Evolutionary conservation across 306 rosid genomes (phyloP).

Genomic region (Malus orientalis): DNA sequence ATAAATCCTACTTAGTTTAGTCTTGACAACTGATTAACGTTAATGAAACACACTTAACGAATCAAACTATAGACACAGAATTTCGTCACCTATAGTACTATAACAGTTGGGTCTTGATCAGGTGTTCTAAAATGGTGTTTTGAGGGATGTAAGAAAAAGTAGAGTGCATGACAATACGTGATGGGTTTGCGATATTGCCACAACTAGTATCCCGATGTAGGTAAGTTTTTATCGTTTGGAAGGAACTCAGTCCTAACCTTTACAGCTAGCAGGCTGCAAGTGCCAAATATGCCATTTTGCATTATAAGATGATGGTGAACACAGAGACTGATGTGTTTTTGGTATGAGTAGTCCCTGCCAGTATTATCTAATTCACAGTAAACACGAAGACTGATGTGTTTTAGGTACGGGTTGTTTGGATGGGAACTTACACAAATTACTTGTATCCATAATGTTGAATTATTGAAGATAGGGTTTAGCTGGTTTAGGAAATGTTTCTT

Average conservation of each 20-base stretch:
- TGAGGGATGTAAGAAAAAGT: background rate
- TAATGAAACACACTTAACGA: too few relatives aligned
- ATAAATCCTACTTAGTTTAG: background rate
- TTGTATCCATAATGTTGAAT: background rate
- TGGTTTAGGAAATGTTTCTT: background rate
- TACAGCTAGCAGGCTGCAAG: background rate
- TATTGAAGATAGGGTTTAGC: background rate
- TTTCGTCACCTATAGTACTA: background rate
- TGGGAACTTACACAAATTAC: background rate
- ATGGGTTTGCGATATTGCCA: too few relatives aligned
- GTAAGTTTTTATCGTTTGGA: background rate
- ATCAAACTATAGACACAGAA: background rate
- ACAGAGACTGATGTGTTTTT: background rate
- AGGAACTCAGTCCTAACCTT: background rate
- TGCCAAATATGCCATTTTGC: background rate
- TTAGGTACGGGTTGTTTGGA: background rate
- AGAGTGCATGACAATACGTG: too few relatives aligned
- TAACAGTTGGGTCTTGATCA: background rate
- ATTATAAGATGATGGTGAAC: background rate
- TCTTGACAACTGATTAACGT: background rate
- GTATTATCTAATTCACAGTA: background rate
- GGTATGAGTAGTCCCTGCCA: background rate
- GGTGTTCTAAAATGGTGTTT: background rate
- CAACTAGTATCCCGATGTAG: too few relatives aligned
- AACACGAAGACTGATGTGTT: background rate